Base-by-base conservation (phyloP, 108 stramenopile genomes). In the Fragilariopsis cylindrus region DNA sequence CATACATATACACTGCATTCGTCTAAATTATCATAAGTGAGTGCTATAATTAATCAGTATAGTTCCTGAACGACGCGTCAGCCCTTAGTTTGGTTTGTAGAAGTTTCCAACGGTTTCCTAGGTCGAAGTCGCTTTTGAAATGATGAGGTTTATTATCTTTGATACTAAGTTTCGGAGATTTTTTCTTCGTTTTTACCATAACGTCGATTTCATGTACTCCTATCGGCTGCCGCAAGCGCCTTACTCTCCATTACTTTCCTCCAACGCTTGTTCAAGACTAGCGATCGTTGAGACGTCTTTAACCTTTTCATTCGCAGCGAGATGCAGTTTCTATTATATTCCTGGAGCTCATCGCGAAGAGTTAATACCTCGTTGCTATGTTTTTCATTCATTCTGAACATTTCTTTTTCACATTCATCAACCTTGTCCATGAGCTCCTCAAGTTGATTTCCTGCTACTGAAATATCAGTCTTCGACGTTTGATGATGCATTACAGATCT, bases 351-450 rank as follows among this genome's bases (percentile, higher is more conserved):
- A 18, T 70, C 76, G 5, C 76, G 57, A 75, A 86, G 60, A 19
- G 72, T 69, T 48, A 77, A 73, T 7, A 88, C 67, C 57, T 87
- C 80, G 5, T 60, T 60, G 8, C 69, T 57, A 69, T 95, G 87
- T 12, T 87, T 83, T 62, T 85, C 73, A 9, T 80, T 69, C 90
- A 93, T 90, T 42, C 95, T 87, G 18, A 72, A 69, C 87, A 92
- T 92, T 72, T 96, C 94, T 47, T 90, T 87, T 74, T 96, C 92
- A 60, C 91, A 91, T 69, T 92, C 95, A 54, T 85, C 84, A 39
- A 96, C 83, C 49, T 90, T 75, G 42, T 93, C 92, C 74, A 83
- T 69, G 30, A 91, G 81, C 45, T 91, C 90, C 39, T 81, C 81
- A 43, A 91, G 83, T 16, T 79, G 75, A 11, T 76, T 60, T 41